Conservation (phyloP, 805 yeast genomes). For the Zygoascus biomembranicola region DNA sequence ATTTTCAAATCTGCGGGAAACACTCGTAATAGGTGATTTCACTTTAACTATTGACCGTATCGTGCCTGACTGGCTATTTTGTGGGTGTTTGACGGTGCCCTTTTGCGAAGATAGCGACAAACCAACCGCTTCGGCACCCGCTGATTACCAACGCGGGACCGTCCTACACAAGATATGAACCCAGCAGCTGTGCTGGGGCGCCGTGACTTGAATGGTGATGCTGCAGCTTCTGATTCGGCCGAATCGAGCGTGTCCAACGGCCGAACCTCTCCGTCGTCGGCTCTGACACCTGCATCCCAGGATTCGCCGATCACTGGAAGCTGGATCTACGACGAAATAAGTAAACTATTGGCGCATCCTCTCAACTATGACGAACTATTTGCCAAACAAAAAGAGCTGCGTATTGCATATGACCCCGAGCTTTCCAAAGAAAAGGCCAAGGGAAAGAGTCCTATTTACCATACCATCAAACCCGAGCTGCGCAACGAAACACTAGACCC, state of each 20-base stretch:
- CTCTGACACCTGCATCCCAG: background rate
- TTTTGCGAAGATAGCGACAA: no score
- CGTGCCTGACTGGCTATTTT: no score
- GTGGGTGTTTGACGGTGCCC: no score
- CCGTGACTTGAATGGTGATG: background rate
- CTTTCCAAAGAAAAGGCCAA: slow-evolving; percentile 36
- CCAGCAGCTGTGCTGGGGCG: no score
- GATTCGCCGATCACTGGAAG: background rate
- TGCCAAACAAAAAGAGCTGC: background rate
- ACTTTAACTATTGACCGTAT: no score
- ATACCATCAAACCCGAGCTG: slow-evolving; percentile 19
- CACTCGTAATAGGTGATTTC: no score
- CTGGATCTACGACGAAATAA: background rate
- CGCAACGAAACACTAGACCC: slow-evolving; percentile 24
- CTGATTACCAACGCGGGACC: no score
- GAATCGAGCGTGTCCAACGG: background rate
- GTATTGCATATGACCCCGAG: slow-evolving; percentile 45
- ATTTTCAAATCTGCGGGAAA: no score
- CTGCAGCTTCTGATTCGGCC: background rate
- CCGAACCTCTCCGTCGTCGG: background rate
- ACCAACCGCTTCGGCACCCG: no score
- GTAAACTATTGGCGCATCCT: background rate
- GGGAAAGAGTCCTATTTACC: slow-evolving; percentile 31
- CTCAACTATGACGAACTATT: background rate
- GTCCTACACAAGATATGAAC: no score